Evolutionary conservation across 1,139 yeast species (phyloP).

Genomic region (Sugiyamaella grinbergsii): DNA sequence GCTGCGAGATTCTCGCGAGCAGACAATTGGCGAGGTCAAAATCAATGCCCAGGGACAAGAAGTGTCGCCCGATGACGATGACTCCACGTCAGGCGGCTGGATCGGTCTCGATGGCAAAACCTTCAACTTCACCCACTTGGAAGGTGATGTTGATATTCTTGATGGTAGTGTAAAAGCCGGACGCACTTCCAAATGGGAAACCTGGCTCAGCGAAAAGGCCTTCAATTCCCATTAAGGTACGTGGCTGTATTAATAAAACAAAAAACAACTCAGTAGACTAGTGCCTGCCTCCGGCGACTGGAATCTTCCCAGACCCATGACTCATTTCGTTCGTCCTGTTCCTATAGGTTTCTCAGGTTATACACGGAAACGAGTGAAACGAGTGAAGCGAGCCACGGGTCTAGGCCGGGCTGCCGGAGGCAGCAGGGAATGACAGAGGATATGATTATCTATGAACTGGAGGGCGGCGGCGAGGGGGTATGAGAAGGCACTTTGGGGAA

Average conservation of each 20-base stretch:
- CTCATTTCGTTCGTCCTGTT: too few species aligned
- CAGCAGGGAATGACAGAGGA: not conserved
- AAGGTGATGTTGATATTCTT: conserved; percentile 69
- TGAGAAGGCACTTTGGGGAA: conserved; percentile 61
- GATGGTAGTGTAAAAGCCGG: conserved; percentile 68
- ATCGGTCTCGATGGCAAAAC: conserved; percentile 48
- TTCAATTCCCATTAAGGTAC: conserved; percentile 18
- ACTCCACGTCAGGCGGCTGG: conserved; percentile 45
- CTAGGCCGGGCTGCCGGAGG: not conserved
- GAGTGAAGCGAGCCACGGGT: not conserved
- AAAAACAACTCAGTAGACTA: not conserved
- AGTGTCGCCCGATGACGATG: conserved; percentile 33
- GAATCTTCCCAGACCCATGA: conserved; percentile 7
- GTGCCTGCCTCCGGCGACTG: not conserved
- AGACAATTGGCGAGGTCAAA: conserved; percentile 48
- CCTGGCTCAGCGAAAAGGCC: conserved; percentile 77
- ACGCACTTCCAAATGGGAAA: conserved; percentile 61
- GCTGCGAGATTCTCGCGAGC: conserved; percentile 51
- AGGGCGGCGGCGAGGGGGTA: conserved; percentile 22
- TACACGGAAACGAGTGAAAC: not conserved
- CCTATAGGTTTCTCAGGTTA: too few species aligned
- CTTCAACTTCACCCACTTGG: conserved; percentile 66
- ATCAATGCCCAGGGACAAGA: conserved; percentile 25
- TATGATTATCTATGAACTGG: not conserved
- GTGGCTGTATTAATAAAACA: not conserved